Conservation (phyloP, 1,139 yeast species). For the Lizanozyma gosingica region DNA sequence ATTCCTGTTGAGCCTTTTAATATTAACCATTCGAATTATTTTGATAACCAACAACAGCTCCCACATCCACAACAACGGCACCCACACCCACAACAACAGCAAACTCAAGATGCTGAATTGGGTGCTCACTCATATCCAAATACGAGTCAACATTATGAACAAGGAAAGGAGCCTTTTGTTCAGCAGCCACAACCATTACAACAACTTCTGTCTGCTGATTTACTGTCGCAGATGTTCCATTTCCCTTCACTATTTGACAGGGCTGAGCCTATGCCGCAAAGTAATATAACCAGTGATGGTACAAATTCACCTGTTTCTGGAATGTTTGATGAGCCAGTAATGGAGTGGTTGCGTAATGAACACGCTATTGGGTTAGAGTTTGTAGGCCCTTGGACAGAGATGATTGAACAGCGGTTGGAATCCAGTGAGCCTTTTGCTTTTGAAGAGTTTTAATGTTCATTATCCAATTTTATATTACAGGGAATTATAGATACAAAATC, state of each 20-base stretch:
- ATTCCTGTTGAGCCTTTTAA: neutral
- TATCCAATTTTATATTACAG: too few relatives aligned
- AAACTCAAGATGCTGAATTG: neutral
- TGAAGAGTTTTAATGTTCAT: constrained; percentile 13
- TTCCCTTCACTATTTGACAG: constrained; percentile 1
- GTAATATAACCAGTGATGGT: constrained; percentile 2
- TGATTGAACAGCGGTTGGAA: constrained; percentile 57
- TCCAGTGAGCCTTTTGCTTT: constrained; percentile 27
- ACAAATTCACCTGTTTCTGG: constrained; percentile 1
- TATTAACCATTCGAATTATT: neutral
- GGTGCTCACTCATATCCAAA: neutral
- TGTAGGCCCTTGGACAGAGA: constrained; percentile 84
- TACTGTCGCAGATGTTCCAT: constrained; percentile 1
- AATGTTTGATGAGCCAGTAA: constrained; percentile 46
- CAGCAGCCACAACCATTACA: constrained; percentile 7
- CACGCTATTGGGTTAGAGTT: constrained; percentile 68
- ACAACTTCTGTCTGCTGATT: too few relatives aligned
- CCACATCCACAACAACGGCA: neutral
- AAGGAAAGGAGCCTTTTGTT: too few relatives aligned
- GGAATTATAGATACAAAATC: too few relatives aligned
- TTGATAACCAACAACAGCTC: neutral
- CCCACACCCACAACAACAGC: neutral
- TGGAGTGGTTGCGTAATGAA: constrained; percentile 59
- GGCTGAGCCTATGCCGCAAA: constrained; percentile 8
- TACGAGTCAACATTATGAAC: too few relatives aligned